Evolutionary conservation across 2,329 filamentous ascomycete genomes (phyloP), one percentile per base, ranked within the genome.

Genomic region (Trichophyton mentagrophytes): DNA sequence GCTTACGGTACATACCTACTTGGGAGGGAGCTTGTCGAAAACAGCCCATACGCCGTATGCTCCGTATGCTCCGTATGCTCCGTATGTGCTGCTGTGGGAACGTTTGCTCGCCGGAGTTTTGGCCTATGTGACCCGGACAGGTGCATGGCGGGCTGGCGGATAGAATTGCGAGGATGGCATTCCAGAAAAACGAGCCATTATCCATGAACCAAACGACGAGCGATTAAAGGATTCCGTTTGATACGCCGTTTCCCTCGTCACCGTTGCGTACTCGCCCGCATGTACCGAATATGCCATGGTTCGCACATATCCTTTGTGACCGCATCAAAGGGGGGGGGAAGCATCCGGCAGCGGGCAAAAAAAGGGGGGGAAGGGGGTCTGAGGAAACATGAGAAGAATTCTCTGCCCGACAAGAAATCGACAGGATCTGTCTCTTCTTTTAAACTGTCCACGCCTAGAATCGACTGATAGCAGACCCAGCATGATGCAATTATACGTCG

Each of bases 251-350:
- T 44, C n/a, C 27, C 40, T 44, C n/a, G 40, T n/a, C 40, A 44
- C 17, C 15, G 40, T 33, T 55, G 27, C 51, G 27, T 36, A 17
- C 51, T 55, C 51, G 30, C 51, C 51, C 51, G 25, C 33, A 36
- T n/a, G 51, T 27, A 20, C 51, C 22, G 51, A n/a, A 25, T 17
- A 47, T 47, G 44, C 49, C 49, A 53, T 53, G 49, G 22, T 33
- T 33, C 27, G n/a, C 27, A 30, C 49, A 55, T 55, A 55, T 55
- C 17, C 25, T 55, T 55, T 55, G 51, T 51, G 51, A 36, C 51
- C 30, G 44, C 46, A 51, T 51, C 46, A 51, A 51, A 51, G 20
- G 25, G 13, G 25, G 20, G 22, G 22, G 22, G 22, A 1, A 22
- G 3, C 20, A 27, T 15, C 33, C 33, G 9, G 33, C 33, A 9